Evolutionary conservation across 495 filamentous ascomycete genomes (phyloP), one percentile per base, ranked within the genome.

Genomic region (Xylaria intraflava): DNA sequence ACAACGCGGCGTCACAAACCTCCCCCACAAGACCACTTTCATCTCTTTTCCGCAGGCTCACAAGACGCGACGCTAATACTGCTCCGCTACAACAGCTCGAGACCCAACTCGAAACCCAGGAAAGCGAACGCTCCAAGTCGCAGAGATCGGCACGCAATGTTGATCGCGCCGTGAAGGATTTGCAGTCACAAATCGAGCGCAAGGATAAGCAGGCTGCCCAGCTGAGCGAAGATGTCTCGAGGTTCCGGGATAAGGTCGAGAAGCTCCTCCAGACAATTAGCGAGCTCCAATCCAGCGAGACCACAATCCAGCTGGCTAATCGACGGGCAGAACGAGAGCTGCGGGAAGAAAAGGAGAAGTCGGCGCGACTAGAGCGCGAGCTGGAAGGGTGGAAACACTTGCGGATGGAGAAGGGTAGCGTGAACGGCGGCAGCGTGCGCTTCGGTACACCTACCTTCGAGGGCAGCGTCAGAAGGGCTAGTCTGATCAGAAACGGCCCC

Each of bases 101-200:
- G 73, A 79, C 82, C n/a, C 84, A 90, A 56, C 84, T 98, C 22
- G 93, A 98, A 72, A 77, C 81, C 9, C 86, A 94, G 55, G 88
- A 95, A 64, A 78, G 74, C 33, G 83, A 87, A 59, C 83, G 86
- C 45, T 83, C 77, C 60, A 82, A 88, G 51, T 89, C 89, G 42
- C 84, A 89, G 56, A 88, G 93, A 45, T 90, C 87, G 31, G 81
- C 89, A 23, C 91, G 93, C 60, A 96, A 94, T 65, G 84, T 96
- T 40, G 93, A 98, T 69, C 90, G 93, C 50, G 92, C 85, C 1
- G 90, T 98, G 56, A 89, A 89, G 61, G 94, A 97, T 67, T 80
- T 98, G 12, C 87, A 97, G 70, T 78, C 84, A 11, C 93, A 97
- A 69, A 87, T 98, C 62, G 88, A 95, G 14, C 86, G 93, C 52